Conservation (phyloP, 2,329 filamentous ascomycete species). For the Colletotrichum eleusines region DNA sequence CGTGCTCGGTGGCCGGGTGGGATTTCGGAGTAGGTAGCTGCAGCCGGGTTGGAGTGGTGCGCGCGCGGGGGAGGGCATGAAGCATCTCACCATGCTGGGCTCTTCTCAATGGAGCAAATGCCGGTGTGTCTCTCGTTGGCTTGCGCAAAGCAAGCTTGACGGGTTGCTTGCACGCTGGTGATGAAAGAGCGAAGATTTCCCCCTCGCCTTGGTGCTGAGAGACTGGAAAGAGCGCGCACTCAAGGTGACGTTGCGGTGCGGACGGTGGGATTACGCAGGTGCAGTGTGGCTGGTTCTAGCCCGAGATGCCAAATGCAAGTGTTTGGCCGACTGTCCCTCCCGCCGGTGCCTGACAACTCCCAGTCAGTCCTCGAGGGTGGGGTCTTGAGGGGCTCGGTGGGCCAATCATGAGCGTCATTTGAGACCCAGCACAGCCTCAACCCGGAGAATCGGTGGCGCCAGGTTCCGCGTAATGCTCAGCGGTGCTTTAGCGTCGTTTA, state of each 20-base stretch:
- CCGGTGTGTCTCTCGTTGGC: conserved; percentile 33
- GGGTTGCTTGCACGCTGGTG: conserved; percentile 9
- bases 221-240: conserved; percentile 39
- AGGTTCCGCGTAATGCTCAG: conserved; percentile 39
- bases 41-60: conserved; percentile 15
- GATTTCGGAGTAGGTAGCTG: conserved; percentile 12
- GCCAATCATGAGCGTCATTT: conserved; percentile 27
- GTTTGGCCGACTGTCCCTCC: conserved; percentile 36
- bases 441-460: conserved; percentile 38
- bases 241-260: conserved; percentile 41
- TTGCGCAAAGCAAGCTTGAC: conserved; percentile 31
- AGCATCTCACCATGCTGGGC: conserved; percentile 45
- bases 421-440: conserved; percentile 34
- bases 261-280: conserved; percentile 42
- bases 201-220: conserved; percentile 24
- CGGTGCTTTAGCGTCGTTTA: conserved; percentile 34
- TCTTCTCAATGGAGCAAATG: conserved; percentile 39
- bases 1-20: not conserved
- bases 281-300: conserved; percentile 43
- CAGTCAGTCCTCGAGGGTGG: conserved; percentile 15
- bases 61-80: conserved; percentile 39
- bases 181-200: conserved; percentile 30
- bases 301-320: conserved; percentile 40
- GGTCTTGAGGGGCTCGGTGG: conserved; percentile 19
- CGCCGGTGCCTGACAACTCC: conserved; percentile 39